Base-by-base conservation (phyloP, 2,329 filamentous ascomycete genomes). In the Phialophora macrospora region DNA sequence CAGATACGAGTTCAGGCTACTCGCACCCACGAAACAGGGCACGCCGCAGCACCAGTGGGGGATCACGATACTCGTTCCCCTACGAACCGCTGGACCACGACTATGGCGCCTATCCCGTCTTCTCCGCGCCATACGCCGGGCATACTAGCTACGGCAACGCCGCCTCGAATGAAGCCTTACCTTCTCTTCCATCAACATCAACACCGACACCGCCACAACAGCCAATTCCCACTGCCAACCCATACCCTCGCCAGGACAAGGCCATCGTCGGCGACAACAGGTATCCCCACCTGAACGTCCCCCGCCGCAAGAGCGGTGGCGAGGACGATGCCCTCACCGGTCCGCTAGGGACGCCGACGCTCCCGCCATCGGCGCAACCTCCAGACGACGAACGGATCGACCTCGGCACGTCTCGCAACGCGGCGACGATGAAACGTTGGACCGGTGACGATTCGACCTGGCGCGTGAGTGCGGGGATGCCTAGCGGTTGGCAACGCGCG, bases 401-500 rank as follows among this genome's bases (percentile, higher is more conserved):
- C 7, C 14, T 20, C 17, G 9, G 48, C 48, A 51, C 9, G 11
- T 51, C 48, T 6, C 24, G 60, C 32, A 26, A 58, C 28, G 20
- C 28, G 12, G 1, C 58, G n/a, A 4, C 58, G n/a, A 54, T 54
- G 38, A 52, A 34, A 46, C 26, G 48, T 12, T 30, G 54, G 34
- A 22, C 8, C 30, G 48, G 63, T 57, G 58, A 63, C 20, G 65
- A 70, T 46, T 64, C 65, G 12, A 49, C 63, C 3, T 69, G 63
- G 62, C 63, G 69, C 7, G 44, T 71, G 30, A 68, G 65, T 52
- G 32, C 52, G 3, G 65, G 65, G 1, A 70, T 71, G 65, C 69
- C 69, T 2, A 66, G 59, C 20, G 68, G 68, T 1, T 70, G 69
- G 69, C 62, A 66, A 49, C 64, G 68, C 17, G 60, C 56, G n/a